These are phyloP conservation scores for Penicillium canescens DNA, from an alignment of 495 filamentous ascomycete genomes.

Conservation along the genomic window DNA sequence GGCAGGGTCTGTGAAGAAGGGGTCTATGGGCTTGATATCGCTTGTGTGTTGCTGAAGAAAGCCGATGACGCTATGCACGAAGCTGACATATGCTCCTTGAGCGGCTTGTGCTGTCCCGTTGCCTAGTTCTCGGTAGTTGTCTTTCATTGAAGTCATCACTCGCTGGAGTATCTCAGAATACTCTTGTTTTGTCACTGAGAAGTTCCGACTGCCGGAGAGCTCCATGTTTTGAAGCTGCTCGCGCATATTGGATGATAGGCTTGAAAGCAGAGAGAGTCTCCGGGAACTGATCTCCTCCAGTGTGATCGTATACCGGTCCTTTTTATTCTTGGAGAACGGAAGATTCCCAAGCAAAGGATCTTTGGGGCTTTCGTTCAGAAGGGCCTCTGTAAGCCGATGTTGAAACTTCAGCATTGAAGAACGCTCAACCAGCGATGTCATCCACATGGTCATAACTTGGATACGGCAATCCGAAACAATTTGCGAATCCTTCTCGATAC, in stretches of 20 bases:
- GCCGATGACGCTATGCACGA: conserved; percentile 64
- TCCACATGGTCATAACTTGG: conserved; percentile 56
- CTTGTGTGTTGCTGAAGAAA: conserved; percentile 66
- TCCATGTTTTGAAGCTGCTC: conserved; percentile 45
- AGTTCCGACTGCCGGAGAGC: conserved; percentile 22
- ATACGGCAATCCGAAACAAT: conserved; percentile 46
- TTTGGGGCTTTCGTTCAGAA: conserved; percentile 49
- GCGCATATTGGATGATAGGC: conserved; percentile 67
- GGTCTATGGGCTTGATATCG: conserved; percentile 61
- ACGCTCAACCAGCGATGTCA: conserved; percentile 63
- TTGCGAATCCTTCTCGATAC: conserved; percentile 50
- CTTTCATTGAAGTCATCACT: conserved; percentile 69
- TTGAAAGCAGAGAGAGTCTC: conserved; percentile 61
- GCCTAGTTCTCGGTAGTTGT: conserved; percentile 63
- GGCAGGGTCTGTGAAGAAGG: conserved; percentile 67
- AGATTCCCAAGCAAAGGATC: conserved; percentile 60
- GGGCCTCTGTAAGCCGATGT: conserved; percentile 55
- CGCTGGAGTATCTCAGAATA: conserved; percentile 56
- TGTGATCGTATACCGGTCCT: conserved; percentile 48
- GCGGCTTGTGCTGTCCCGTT: conserved; percentile 32
- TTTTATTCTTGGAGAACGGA: conserved; percentile 54
- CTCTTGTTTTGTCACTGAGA: conserved; percentile 43
- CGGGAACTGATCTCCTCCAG: conserved; percentile 55
- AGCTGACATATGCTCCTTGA: conserved; percentile 62
- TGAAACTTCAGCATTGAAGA: conserved; percentile 68